Evolutionary conservation across 106 monocot genomes (phyloP).

Genomic region (Platanthera guangdongensis): DNA sequence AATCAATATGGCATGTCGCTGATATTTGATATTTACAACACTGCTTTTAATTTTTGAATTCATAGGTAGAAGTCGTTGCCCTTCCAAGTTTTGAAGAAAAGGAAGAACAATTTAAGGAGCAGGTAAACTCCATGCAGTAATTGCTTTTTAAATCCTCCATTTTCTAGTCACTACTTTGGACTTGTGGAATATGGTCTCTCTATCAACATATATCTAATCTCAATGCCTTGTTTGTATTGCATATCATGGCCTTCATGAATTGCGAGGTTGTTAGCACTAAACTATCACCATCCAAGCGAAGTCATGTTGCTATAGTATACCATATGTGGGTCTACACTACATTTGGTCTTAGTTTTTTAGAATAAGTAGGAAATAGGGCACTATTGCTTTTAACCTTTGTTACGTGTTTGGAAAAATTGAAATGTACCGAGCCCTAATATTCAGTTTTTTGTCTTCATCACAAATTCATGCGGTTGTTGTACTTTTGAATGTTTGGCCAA

Average conservation of each 20-base stretch:
- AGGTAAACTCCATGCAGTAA: slow-evolving; percentile 28
- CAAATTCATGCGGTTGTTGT: background rate
- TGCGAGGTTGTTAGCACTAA: background rate
- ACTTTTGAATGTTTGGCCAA: background rate
- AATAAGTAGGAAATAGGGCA: background rate
- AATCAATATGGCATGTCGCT: too few species aligned
- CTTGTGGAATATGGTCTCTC: background rate
- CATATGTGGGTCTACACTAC: background rate
- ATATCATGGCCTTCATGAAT: background rate
- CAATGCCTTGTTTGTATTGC: background rate
- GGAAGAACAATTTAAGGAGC: slow-evolving; percentile 90
- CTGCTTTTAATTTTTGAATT: background rate
- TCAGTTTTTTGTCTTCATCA: background rate
- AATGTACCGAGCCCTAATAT: background rate
- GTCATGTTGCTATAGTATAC: background rate
- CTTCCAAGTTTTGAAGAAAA: slow-evolving; percentile 93
- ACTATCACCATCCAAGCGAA: background rate
- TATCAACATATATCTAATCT: background rate
- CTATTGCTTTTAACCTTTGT: background rate
- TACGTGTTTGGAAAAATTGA: background rate
- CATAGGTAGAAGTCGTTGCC: slow-evolving; percentile 78
- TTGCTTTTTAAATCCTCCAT: background rate
- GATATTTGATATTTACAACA: too few species aligned
- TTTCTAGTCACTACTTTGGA: background rate
- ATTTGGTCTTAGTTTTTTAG: background rate